Percentiles rank a stretch among this genome's conserved stretches.
These are phyloP conservation scores for Cyclocybe cylindracea DNA, from an alignment of 768 basidiomycete genomes.

Conservation along the genomic window DNA sequence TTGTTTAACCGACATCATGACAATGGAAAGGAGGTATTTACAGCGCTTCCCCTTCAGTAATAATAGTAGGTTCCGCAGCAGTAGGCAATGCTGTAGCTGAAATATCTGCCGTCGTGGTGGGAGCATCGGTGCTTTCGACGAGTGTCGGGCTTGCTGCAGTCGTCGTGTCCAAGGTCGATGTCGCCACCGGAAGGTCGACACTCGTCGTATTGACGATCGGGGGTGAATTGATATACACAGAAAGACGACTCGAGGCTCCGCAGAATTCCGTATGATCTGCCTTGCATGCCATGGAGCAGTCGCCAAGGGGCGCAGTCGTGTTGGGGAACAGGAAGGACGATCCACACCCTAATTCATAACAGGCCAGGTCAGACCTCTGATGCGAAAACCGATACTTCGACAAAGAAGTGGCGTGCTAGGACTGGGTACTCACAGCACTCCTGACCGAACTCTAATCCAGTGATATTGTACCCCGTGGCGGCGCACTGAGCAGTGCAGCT, in stretches of 20 bases:
- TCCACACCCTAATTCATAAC: slow-evolving; percentile 10
- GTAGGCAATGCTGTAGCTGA: no score
- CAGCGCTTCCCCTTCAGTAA: no score
- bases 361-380: neutral
- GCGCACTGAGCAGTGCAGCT: slow-evolving; percentile 12
- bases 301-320: slow-evolving; percentile 7
- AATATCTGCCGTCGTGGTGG: no score
- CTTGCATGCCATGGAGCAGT: slow-evolving; percentile 10
- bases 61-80: no score
- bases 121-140: no score
- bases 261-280: slow-evolving; percentile 16
- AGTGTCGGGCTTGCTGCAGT: no score
- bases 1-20: no score
- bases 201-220: neutral
- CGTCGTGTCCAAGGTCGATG: no score
- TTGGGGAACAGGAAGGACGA: slow-evolving; percentile 6
- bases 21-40: no score
- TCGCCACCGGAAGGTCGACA: no score
- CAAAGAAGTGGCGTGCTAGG: neutral
- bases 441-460: slow-evolving; percentile 14
- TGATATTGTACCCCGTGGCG: slow-evolving; percentile 5
- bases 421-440: slow-evolving; percentile 13
- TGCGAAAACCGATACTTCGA: neutral
- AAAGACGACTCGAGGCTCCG: slow-evolving; percentile 10
- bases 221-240: slow-evolving; percentile 1